These are phyloP conservation scores for Globisporangium middletonii DNA, from an alignment of 352 stramenopile genomes.

Conservation along the genomic window DNA sequence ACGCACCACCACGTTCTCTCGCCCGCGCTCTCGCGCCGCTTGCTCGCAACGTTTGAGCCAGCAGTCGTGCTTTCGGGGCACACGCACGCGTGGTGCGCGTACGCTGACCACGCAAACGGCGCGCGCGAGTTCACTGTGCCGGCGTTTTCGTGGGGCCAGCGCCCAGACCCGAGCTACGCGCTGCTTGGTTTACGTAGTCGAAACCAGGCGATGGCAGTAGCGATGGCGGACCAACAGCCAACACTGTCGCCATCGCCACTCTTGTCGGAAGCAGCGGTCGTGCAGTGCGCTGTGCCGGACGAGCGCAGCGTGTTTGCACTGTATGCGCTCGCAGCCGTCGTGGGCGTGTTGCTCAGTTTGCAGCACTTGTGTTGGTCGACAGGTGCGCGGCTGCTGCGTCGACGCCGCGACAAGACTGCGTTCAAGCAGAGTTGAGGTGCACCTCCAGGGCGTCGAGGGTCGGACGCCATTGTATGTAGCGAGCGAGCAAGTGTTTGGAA, in stretches of 20 bases:
- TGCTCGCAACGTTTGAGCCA: conserved; percentile 45
- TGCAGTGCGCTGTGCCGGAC: not conserved
- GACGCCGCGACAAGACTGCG: not conserved
- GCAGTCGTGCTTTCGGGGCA: conserved; percentile 62
- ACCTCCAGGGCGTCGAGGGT: not conserved
- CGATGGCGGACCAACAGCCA: not conserved
- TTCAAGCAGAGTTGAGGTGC: conserved; percentile 2
- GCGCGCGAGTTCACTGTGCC: conserved; percentile 57
- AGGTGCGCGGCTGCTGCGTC: not conserved
- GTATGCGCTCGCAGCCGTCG: not conserved
- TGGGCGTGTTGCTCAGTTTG: not conserved
- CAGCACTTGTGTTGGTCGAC: not conserved
- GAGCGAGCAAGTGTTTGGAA: too few species aligned
- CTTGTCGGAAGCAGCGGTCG: not conserved
- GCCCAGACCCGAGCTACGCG: conserved; percentile 69
- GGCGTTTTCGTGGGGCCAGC: conserved; percentile 76
- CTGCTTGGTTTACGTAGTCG: conserved; percentile 28
- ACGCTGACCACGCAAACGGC: conserved; percentile 20
- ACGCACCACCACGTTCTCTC: conserved; percentile 70
- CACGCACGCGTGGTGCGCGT: conserved; percentile 67
- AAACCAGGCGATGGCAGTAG: not conserved
- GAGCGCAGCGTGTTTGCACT: conserved; percentile 1
- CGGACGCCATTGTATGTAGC: too few species aligned
- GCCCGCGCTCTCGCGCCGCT: conserved; percentile 31
- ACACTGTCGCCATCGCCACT: not conserved